Conservation (phyloP, 2,329 filamentous ascomycete genomes). For the Lasiodiplodia hormozganensis region DNA sequence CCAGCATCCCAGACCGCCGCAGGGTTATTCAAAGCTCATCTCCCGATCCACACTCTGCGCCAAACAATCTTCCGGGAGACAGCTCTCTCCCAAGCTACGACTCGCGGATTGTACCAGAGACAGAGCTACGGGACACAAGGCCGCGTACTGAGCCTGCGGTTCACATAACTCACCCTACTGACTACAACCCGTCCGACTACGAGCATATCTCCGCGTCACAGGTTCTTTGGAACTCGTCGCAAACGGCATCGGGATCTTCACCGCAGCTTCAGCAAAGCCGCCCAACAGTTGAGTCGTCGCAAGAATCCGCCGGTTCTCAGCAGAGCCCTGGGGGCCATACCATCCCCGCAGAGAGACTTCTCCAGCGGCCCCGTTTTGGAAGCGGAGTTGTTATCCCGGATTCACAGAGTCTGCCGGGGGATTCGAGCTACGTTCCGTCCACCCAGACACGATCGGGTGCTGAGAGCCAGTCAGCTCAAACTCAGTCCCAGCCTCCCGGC, state of each 20-base stretch:
- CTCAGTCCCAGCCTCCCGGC: neutral
- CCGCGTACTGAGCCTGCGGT: neutral
- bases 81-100: neutral
- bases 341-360: conserved; percentile 13
- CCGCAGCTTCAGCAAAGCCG: neutral
- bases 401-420: conserved; percentile 36
- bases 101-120: neutral
- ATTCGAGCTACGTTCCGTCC: conserved; percentile 35
- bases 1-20: conserved; percentile 28
- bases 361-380: conserved; percentile 26
- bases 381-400: conserved; percentile 38
- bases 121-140: neutral
- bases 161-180: conserved; percentile 31
- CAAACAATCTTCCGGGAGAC: neutral
- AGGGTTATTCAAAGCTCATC: conserved; percentile 34
- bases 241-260: conserved; percentile 4
- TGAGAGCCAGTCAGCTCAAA: neutral
- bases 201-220: conserved; percentile 36
- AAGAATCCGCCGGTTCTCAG: conserved; percentile 16
- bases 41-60: neutral
- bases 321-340: conserved; percentile 4
- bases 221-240: conserved; percentile 12
- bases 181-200: conserved; percentile 37
- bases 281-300: neutral
- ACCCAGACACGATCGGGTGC: conserved; percentile 33